Conservation (phyloP, 352 stramenopile genomes). For the Phytophthora tentaculata region DNA sequence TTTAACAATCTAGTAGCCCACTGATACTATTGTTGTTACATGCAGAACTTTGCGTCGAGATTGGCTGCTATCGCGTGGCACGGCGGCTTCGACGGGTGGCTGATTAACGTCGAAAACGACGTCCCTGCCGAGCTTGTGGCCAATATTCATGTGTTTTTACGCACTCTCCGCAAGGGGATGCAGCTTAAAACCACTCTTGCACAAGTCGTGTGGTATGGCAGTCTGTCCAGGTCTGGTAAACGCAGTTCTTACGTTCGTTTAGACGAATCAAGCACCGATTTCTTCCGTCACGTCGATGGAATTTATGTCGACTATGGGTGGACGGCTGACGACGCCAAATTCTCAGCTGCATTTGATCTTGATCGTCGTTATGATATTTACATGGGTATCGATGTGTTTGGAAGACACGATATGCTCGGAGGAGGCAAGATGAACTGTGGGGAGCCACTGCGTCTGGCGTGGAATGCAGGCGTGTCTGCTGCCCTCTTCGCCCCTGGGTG, state of each 20-base stretch:
- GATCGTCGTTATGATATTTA: conserved; percentile 61
- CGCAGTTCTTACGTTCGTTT: conserved; percentile 45
- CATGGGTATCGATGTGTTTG: conserved; percentile 67
- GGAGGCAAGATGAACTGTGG: conserved; percentile 44
- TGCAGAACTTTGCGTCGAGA: conserved; percentile 41
- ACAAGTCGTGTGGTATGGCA: conserved; percentile 66
- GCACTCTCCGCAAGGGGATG: conserved; percentile 33
- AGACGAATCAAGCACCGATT: conserved; percentile 42
- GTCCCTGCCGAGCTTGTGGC: conserved; percentile 31
- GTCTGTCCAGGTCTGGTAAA: conserved; percentile 41
- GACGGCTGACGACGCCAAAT: conserved; percentile 48
- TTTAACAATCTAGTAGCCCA: neutral
- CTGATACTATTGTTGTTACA: conserved; percentile 1
- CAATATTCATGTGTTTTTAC: conserved; percentile 46
- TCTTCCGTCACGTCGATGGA: conserved; percentile 53
- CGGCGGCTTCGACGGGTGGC: conserved; percentile 62
- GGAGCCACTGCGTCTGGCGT: conserved; percentile 37
- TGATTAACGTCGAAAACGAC: conserved; percentile 71
- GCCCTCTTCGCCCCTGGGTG: conserved; percentile 48
- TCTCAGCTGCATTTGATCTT: conserved; percentile 46
- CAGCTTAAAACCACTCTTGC: conserved; percentile 29
- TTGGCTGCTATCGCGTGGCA: conserved; percentile 47
- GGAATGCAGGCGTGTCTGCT: conserved; percentile 49
- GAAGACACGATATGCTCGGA: conserved; percentile 44
- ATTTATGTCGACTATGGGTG: conserved; percentile 67